Evolutionary conservation across 768 basidiomycete species (phyloP).

Genomic region (Holtermanniella nyarrowii): DNA sequence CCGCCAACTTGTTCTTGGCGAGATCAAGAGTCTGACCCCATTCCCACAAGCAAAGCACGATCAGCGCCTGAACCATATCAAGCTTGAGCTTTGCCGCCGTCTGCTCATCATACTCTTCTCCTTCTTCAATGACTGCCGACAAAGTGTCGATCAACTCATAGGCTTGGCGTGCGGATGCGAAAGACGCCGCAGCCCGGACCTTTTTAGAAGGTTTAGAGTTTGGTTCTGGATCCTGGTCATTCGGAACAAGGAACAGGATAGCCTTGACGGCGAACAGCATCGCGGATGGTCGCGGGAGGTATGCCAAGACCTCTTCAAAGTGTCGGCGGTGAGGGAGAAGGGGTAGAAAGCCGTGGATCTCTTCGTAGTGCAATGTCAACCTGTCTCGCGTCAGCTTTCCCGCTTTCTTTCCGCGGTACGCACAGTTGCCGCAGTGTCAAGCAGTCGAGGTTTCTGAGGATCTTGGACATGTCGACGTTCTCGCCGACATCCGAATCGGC

Average conservation of each 20-base stretch:
- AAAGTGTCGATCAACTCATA: slow-evolving; percentile 18
- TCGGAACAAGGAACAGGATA: slow-evolving; percentile 32
- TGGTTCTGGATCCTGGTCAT: slow-evolving; percentile 26
- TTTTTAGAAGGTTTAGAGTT: slow-evolving; percentile 28
- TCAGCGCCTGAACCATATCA: slow-evolving; percentile 34
- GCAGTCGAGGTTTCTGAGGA: slow-evolving; percentile 14
- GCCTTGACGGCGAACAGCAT: slow-evolving; percentile 35
- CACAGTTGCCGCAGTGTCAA: not conserved
- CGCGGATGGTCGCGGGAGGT: slow-evolving; percentile 27
- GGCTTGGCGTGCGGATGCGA: slow-evolving; percentile 19
- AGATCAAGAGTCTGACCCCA: slow-evolving; percentile 29
- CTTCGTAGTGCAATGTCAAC: slow-evolving; percentile 31
- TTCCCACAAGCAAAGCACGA: slow-evolving; percentile 35
- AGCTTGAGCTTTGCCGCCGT: slow-evolving; percentile 7
- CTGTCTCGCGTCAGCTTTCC: too few relatives aligned
- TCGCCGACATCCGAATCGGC: slow-evolving; percentile 22
- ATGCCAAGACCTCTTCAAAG: slow-evolving; percentile 18
- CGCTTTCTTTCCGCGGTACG: too few relatives aligned
- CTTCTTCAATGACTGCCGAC: slow-evolving; percentile 8
- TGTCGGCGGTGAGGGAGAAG: slow-evolving; percentile 32
- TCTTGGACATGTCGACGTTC: slow-evolving; percentile 18
- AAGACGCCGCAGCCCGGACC: slow-evolving; percentile 19
- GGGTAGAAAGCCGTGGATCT: slow-evolving; percentile 38
- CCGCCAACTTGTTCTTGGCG: slow-evolving; percentile 14
- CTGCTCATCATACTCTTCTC: slow-evolving; percentile 4